Conservation (phyloP, 2,329 filamentous ascomycete genomes). For the Neonectria coccinea region DNA sequence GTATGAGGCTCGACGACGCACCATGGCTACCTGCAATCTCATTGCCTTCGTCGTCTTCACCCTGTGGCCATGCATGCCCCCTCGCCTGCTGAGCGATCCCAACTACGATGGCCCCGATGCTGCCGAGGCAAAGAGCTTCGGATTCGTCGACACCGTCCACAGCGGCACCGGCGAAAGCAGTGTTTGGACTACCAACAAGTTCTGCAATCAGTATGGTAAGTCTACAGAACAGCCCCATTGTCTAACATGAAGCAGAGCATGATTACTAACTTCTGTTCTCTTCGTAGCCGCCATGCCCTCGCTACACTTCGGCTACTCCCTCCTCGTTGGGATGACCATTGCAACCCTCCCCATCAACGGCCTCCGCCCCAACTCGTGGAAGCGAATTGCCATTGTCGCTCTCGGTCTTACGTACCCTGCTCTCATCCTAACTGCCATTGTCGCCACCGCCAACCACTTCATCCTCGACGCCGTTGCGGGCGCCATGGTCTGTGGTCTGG, state of each 20-base stretch:
- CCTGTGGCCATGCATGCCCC: conserved; percentile 74
- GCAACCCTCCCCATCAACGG: conserved; percentile 72
- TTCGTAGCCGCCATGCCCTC: conserved; percentile 77
- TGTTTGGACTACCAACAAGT: conserved; percentile 69
- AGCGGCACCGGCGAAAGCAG: conserved; percentile 64
- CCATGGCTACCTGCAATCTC: conserved; percentile 72
- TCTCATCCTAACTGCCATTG: conserved; percentile 74
- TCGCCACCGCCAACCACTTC: conserved; percentile 80
- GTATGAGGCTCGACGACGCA: conserved; percentile 68
- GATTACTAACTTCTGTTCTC: conserved; percentile 23
- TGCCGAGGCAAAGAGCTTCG: conserved; percentile 68
- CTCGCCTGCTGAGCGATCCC: conserved; percentile 68
- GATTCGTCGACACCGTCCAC: conserved; percentile 72
- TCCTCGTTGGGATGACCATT: conserved; percentile 78
- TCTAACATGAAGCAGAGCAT: background rate
- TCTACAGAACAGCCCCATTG: conserved; percentile 17
- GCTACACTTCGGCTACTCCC: conserved; percentile 80
- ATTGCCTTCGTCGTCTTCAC: conserved; percentile 71
- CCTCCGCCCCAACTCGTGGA: conserved; percentile 63
- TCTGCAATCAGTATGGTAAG: conserved; percentile 80
- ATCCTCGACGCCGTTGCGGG: conserved; percentile 78
- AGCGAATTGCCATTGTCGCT: conserved; percentile 57
- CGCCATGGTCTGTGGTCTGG: conserved; percentile 71
- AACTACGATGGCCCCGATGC: conserved; percentile 66
- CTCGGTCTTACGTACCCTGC: conserved; percentile 73